Base-by-base conservation (phyloP, 768 basidiomycete species). In the Thelephora aurantiotincta region DNA sequence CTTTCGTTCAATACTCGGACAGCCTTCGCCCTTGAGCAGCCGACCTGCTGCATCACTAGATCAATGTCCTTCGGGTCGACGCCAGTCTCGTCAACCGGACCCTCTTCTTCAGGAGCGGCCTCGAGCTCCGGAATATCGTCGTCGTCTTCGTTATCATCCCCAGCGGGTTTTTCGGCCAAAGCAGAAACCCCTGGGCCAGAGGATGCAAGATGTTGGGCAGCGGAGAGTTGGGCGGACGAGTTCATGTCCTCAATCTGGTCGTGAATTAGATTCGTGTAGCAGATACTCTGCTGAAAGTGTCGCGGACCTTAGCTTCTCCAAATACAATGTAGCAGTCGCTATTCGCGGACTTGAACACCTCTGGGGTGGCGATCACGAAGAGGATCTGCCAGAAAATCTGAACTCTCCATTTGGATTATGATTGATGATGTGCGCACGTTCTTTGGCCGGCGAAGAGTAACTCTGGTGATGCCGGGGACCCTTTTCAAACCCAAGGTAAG, bases 241-340 rank as follows among this genome's bases (percentile, higher is more conserved):
- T 82, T 88, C 77, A 86, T 82, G 58, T 91, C 88, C 68, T 92
- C 89, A 54, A 88, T 80, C 84, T 87, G 52, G 3, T 33, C 19
- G 11, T 51, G 11, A 12, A 36, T n/a, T 9, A 12, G 41, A 45
- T 23, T n/a, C 22, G 38, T 30, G 20, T 16, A 11, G 16, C 9
- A 11, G 33, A 41, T 14, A 41, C 22, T 30, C 4, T 14, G 22
- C 6, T 6, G 38, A 14, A 47, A 30, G 13, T 52, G 51, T 9
- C 26, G 9, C 57, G 51, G 43, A 83, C 83, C 78, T 91, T 91
- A 48, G 88, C 93, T 73, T 98, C 96, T 54, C 96, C 96, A 58
- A 98, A 99, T 53, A 99, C 92, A 62, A 99, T 90, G 74, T 99
- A 97, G 67, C 86, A 90, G 68, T 99, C 96, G 61, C 89, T 91